Base-by-base conservation (phyloP, 192 early-diverging fungal species). In the Backusella circina region DNA sequence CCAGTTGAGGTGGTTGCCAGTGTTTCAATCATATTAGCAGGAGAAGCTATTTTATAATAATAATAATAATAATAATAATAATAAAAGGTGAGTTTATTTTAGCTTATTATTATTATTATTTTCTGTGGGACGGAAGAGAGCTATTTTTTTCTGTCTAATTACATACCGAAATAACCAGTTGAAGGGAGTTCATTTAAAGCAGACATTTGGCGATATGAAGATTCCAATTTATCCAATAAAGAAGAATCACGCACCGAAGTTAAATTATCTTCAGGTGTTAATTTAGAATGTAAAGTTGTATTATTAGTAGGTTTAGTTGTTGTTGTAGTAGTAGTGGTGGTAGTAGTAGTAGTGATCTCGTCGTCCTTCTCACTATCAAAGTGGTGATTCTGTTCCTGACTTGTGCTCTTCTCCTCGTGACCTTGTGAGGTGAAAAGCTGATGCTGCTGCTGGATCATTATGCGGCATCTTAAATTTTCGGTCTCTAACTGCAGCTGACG, bases 391-490 rank as follows among this genome's bases (percentile, higher is more conserved):
- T 37, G 35, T 26, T 71, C 36, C 57, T 54, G 31, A 44, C 33
- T 30, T 33, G 47, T 54, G 36, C 36, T 67, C 23, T 47, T 67
- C 37, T 50, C 75, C 57, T 73, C 75, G 32, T 72, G 31, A 54
- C 71, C 47, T 50, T 50, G 47, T 54, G 71, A 65, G 8, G 69
- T 57, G 18, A 73, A 64, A 10, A 80, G 28, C 26, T 75, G 73
- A 47, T 75, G 76, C 47, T 77, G 80, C 38, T 77, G 76, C 28
- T 71, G 73, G 30, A 77, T 70, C 16, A 64, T 73, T 21, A 81
- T 74, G 37, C 75, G 75, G 69, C 74, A 77, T 33, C 75, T 73
- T 26, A 77, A 50, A 61, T 77, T 81, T 67, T 77, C 80, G 31
- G 75, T 77, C 54, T 77, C 80, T 21, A 77, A 12, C 18, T 72